A percentile compares a stretch with the other conserved stretches of the same genome.
phyloP scores from a whole-genome alignment of 306 rosid genomes.

The Acacia melanoxylon region DNA sequence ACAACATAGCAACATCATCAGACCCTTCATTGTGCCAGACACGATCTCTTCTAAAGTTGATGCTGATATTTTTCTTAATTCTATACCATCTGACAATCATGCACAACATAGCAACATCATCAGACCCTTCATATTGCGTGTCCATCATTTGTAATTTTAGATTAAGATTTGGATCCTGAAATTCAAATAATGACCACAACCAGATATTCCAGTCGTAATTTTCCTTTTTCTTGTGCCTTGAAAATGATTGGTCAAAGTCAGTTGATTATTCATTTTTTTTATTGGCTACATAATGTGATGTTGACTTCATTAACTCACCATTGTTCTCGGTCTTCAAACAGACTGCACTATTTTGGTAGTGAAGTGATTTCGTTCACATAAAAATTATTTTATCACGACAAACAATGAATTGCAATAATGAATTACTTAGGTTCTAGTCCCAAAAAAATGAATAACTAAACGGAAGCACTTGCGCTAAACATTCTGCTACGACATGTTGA shows the following conservation, averaged over 20 bases:
- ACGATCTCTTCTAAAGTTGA: neutral
- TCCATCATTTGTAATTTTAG: neutral
- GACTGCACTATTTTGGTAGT: neutral
- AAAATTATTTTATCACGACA: neutral
- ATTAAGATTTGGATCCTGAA: neutral
- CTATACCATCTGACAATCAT: neutral
- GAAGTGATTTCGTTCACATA: neutral
- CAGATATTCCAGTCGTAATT: neutral
- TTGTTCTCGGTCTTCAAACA: neutral
- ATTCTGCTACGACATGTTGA: neutral
- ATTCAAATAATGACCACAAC: neutral
- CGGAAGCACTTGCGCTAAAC: too few relatives aligned
- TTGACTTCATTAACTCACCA: neutral
- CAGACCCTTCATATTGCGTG: neutral
- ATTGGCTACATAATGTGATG: neutral
- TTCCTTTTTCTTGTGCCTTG: neutral
- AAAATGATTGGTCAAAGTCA: neutral
- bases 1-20: neutral
- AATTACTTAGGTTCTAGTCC: neutral
- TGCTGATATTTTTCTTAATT: conserved; percentile 7
- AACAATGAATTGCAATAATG: neutral
- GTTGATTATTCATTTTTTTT: neutral
- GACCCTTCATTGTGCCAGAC: neutral
- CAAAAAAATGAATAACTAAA: neutral
- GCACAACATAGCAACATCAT: neutral